Percentiles rank a stretch among this genome's conserved stretches.
These are phyloP conservation scores for Gautieria morchelliformis DNA, from an alignment of 768 basidiomycete genomes.

Conservation along the genomic window DNA sequence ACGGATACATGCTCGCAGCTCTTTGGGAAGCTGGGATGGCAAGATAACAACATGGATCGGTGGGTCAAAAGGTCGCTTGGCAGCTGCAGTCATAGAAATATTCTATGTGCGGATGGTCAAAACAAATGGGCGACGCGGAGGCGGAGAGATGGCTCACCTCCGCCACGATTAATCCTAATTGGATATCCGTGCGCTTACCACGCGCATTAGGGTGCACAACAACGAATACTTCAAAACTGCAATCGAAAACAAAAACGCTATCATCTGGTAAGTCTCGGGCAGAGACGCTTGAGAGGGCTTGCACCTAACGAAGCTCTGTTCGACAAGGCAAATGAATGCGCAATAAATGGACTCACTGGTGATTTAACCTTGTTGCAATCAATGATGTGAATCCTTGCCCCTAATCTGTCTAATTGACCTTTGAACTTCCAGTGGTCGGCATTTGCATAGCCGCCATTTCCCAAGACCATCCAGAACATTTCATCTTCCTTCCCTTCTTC, in stretches of 20 bases:
- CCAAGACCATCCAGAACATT: conserved; percentile 82
- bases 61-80: conserved; percentile 56
- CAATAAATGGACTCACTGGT: conserved; percentile 28
- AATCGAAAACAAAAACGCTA: conserved; percentile 61
- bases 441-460: conserved; percentile 63
- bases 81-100: conserved; percentile 41
- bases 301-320: conserved; percentile 30
- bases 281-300: conserved; percentile 33
- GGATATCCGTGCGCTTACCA: conserved; percentile 47
- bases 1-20: conserved; percentile 58
- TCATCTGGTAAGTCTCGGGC: conserved; percentile 24
- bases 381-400: conserved; percentile 55
- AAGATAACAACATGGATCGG: conserved; percentile 65
- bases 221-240: conserved; percentile 73
- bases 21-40: conserved; percentile 65
- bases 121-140: background rate
- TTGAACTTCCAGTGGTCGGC: conserved; percentile 84
- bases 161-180: conserved; percentile 47
- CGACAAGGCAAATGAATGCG: background rate
- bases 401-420: conserved; percentile 24
- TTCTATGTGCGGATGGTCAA: conserved; percentile 28
- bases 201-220: conserved; percentile 62
- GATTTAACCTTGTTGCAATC: conserved; percentile 26
- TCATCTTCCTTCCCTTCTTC: conserved; percentile 55
- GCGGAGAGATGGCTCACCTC: conserved; percentile 30